Base-by-base conservation (phyloP, 768 basidiomycete species). In the Rhodotorula sphaerocarpa region DNA sequence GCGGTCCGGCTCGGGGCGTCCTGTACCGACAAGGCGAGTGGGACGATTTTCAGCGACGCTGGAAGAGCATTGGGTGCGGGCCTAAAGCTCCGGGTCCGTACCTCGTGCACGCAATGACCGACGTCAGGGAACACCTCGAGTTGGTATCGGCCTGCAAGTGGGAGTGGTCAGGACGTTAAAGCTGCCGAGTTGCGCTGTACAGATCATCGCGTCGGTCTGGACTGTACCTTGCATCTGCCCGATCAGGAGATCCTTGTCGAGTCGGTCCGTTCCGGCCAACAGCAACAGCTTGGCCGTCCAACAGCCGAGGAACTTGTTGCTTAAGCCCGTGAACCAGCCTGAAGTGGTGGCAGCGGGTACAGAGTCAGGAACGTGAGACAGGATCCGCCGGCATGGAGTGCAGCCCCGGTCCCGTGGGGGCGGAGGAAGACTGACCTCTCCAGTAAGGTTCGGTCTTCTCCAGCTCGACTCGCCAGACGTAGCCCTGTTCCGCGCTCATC, bases 91-190 rank as follows among this genome's bases (percentile, higher is more conserved):
- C 90, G 2, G 88, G 87, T 34, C 84, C 18, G 48, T 57, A 90
- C 90, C 80, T 96, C 93, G 50, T 97, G 93, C 28, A 99, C 73
- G 78, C 95, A 87, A 73, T 99, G 95, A 0, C 95, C 93, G 1
- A 89, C 88, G 39, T 84, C 83, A 14, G 83, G 82, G 63, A 93
- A 81, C 42, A 99, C 90, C 28, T 82, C 85, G 74, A 96, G 80
- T 76, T 96, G 93, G 76, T 96, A 99, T 74, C 95, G 96, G 36
- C 83, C 82, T 74, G 73, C 7, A 36, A n/a, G n/a, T n/a, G n/a
- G n/a, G n/a, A n/a, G 23, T 45, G 15, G 12, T 14, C 11, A 10
- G 7, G 7, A 23, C 43, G 20, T 45, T 45, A 20, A 25, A 4
- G 23, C 44, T 10, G 44, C 11, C 15, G 20, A 23, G 43, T 4